phyloP scores from a whole-genome alignment of 495 filamentous ascomycete species.

The Penicillium verhagenii region DNA sequence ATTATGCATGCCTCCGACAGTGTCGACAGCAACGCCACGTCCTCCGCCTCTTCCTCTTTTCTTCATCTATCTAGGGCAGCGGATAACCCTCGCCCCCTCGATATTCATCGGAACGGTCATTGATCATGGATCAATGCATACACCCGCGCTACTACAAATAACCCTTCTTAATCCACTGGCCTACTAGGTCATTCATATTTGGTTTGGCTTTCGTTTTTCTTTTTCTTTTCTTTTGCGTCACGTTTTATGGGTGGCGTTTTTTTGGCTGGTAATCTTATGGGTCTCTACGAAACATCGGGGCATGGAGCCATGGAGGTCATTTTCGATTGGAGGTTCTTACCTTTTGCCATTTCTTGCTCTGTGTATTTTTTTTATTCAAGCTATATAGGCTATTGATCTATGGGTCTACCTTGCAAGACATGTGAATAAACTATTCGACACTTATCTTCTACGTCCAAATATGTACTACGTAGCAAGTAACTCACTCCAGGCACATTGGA shows the following conservation, averaged over 20 bases:
- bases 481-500: too few species aligned
- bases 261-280: constrained; percentile 3
- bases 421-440: constrained; percentile 9
- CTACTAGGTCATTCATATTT: background rate
- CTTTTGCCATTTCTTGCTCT: constrained; percentile 1
- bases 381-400: too few species aligned
- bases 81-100: constrained; percentile 21
- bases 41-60: constrained; percentile 37
- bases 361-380: constrained; percentile 5
- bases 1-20: constrained; percentile 16
- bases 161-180: background rate
- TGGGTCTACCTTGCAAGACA: background rate
- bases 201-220: constrained; percentile 13
- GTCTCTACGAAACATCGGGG: constrained; percentile 16
- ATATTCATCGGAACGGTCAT: constrained; percentile 11
- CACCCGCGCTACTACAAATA: background rate
- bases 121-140: constrained; percentile 1
- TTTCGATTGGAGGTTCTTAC: constrained; percentile 6
- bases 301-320: constrained; percentile 7
- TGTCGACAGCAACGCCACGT: constrained; percentile 23
- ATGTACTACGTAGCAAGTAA: too few species aligned
- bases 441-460: background rate
- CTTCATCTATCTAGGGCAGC: constrained; percentile 17
- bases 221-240: too few species aligned
- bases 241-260: constrained; percentile 2